Evolutionary conservation across 2,329 filamentous ascomycete genomes (phyloP).

Genomic region (Trichoderma sp.): DNA sequence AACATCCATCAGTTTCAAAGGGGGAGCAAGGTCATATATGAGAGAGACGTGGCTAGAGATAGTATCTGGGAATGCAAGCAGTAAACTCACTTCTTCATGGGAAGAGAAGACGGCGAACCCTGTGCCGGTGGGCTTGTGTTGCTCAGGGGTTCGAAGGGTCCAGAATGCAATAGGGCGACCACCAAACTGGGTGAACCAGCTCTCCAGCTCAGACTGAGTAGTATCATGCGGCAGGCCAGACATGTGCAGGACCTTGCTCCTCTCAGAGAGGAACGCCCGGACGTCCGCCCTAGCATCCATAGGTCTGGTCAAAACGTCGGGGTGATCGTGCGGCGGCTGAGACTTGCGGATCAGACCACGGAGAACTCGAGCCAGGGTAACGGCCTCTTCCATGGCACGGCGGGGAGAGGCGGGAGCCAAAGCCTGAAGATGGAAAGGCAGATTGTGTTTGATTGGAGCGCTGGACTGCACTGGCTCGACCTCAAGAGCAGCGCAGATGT

Average conservation of each 20-base stretch:
- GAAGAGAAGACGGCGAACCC: conserved; percentile 99
- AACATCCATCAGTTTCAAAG: not conserved
- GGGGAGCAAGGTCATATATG: not conserved
- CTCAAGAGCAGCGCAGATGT: conserved; percentile 97
- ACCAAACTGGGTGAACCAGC: conserved; percentile 99
- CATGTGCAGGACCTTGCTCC: conserved; percentile 98
- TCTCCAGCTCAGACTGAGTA: conserved; percentile 97
- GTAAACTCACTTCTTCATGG: conserved; percentile 85
- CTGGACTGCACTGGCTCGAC: conserved; percentile 97
- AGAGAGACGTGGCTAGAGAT: not conserved
- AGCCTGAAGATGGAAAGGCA: conserved; percentile 96
- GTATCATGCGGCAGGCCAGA: conserved; percentile 96
- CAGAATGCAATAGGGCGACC: conserved; percentile 98
- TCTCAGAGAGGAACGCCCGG: conserved; percentile 90
- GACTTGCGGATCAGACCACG: conserved; percentile 94
- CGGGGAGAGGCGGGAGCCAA: conserved; percentile 93
- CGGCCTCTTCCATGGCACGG: conserved; percentile 95
- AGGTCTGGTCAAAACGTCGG: conserved; percentile 89
- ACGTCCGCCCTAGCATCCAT: conserved; percentile 98
- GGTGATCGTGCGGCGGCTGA: conserved; percentile 88
- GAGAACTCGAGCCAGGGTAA: conserved; percentile 90
- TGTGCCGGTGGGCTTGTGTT: conserved; percentile 98
- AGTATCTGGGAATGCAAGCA: not conserved
- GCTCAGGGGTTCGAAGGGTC: conserved; percentile 95
- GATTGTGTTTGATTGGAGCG: conserved; percentile 97